These are phyloP conservation scores for Aureobasidium musti DNA, from an alignment of 2,329 filamentous ascomycete species.

Conservation along the genomic window DNA sequence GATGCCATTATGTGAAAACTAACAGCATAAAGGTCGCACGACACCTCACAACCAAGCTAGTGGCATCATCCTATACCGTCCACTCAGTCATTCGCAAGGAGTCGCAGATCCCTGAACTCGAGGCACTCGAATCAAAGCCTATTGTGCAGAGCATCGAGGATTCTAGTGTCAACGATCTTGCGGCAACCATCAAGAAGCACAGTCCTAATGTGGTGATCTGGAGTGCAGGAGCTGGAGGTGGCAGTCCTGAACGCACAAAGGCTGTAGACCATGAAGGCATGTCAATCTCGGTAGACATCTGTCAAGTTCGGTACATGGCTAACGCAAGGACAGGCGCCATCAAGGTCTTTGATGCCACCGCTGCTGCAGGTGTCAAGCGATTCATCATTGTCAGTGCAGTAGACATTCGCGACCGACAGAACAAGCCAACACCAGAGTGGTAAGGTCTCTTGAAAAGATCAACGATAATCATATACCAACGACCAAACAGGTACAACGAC, in stretches of 20 bases:
- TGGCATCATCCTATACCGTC: slow-evolving; percentile 36
- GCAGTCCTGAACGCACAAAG: slow-evolving; percentile 57
- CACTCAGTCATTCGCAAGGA: slow-evolving; percentile 41
- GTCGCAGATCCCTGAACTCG: slow-evolving; percentile 42
- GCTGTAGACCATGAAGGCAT: slow-evolving; percentile 59
- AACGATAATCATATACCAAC: neutral
- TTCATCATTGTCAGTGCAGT: slow-evolving; percentile 68
- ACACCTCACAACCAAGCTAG: slow-evolving; percentile 41
- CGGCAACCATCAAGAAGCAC: slow-evolving; percentile 42
- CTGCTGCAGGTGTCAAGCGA: slow-evolving; percentile 57
- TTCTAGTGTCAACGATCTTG: slow-evolving; percentile 44
- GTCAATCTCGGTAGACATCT: neutral
- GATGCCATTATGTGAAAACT: neutral
- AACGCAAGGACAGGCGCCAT: slow-evolving; percentile 52
- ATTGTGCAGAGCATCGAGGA: slow-evolving; percentile 50
- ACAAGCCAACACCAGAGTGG: slow-evolving; percentile 47
- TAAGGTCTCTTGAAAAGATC: neutral
- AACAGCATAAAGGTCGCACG: slow-evolving; percentile 39
- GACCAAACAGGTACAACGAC: slow-evolving; percentile 41
- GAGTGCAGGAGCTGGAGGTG: slow-evolving; percentile 40
- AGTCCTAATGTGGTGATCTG: slow-evolving; percentile 42
- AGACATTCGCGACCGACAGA: slow-evolving; percentile 53
- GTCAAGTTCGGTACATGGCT: neutral
- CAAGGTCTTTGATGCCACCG: slow-evolving; percentile 62
- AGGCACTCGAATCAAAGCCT: slow-evolving; percentile 47